These are phyloP conservation scores for Russula sp. DNA, from an alignment of 768 basidiomycete species.

Conservation along the genomic window DNA sequence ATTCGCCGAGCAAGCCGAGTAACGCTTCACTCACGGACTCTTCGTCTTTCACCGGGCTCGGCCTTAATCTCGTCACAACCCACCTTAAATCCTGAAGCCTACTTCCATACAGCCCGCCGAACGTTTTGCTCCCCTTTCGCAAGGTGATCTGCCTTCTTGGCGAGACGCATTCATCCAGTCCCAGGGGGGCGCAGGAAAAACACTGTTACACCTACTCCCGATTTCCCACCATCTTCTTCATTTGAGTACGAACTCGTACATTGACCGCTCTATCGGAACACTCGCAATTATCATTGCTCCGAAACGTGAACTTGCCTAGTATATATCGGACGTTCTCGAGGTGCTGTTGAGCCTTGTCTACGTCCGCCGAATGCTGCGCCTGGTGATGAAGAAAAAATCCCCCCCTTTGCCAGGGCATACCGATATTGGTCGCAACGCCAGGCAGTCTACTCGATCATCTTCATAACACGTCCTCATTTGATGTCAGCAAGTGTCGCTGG, in stretches of 20 bases:
- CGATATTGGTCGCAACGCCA: slow-evolving; percentile 93
- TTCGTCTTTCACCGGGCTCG: slow-evolving; percentile 75
- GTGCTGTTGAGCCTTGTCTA: slow-evolving; percentile 66
- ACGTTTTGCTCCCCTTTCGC: slow-evolving; percentile 51
- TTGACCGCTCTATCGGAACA: slow-evolving; percentile 92
- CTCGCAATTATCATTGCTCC: slow-evolving; percentile 92
- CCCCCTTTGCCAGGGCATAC: slow-evolving; percentile 85
- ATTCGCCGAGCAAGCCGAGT: slow-evolving; percentile 45
- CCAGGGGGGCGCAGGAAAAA: slow-evolving; percentile 93
- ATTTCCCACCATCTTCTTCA: slow-evolving; percentile 93
- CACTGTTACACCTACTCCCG: slow-evolving; percentile 85
- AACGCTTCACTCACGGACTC: slow-evolving; percentile 76
- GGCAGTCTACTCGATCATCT: slow-evolving; percentile 93
- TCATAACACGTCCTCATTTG: slow-evolving; percentile 90
- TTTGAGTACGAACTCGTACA: slow-evolving; percentile 81
- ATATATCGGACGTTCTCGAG: slow-evolving; percentile 91
- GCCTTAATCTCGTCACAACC: slow-evolving; percentile 69
- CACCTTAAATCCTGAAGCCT: slow-evolving; percentile 79
- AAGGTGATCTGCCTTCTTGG: slow-evolving; percentile 30
- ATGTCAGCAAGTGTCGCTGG: slow-evolving; percentile 92
- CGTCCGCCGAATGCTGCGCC: slow-evolving; percentile 48
- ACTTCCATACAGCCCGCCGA: slow-evolving; percentile 83
- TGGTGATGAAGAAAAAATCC: slow-evolving; percentile 60
- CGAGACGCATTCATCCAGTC: slow-evolving; percentile 91
- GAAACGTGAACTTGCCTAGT: slow-evolving; percentile 92